Percentiles rank a stretch among this genome's conserved stretches.
These are phyloP conservation scores for Colletotrichum shisoi DNA, from an alignment of 2,329 filamentous ascomycete genomes.

Conservation along the genomic window DNA sequence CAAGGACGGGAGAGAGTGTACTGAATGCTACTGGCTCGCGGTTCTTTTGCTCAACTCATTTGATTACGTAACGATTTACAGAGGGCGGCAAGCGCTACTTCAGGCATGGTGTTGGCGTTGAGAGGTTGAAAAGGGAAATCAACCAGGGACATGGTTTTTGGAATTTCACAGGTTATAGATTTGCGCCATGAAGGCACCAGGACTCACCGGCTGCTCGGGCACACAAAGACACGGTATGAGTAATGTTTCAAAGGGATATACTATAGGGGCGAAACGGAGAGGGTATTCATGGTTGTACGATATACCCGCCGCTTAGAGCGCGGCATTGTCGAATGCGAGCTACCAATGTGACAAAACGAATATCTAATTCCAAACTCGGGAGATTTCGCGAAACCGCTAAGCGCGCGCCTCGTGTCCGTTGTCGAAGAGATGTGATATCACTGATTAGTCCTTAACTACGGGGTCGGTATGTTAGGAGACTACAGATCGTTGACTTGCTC, in stretches of 20 bases:
- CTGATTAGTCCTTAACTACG: neutral
- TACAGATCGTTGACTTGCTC: neutral
- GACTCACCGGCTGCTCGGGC: conserved; percentile 22
- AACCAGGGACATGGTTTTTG: conserved; percentile 12
- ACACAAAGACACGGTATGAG: conserved; percentile 23
- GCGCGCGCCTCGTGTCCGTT: neutral
- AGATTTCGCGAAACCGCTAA: too few relatives aligned
- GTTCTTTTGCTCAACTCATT: conserved; percentile 15
- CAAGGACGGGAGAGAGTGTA: conserved; percentile 50
- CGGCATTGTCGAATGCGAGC: conserved; percentile 24
- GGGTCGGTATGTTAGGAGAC: too few relatives aligned
- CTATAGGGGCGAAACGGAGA: conserved; percentile 12
- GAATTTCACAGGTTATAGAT: conserved; percentile 22
- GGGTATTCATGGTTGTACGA: conserved; percentile 13
- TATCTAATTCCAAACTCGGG: neutral
- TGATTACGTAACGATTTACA: conserved; percentile 17
- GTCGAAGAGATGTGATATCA: neutral
- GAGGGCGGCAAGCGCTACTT: conserved; percentile 10
- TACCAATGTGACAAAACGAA: neutral
- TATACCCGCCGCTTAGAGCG: conserved; percentile 32
- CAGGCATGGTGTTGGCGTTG: conserved; percentile 33
- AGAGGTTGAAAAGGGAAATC: neutral
- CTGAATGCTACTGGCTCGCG: conserved; percentile 23
- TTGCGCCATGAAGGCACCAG: conserved; percentile 33
- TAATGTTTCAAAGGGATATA: conserved; percentile 9